Evolutionary conservation across 371 early-diverging fungal species (phyloP), one percentile per base, ranked within the genome.

Genomic region (Rhizomucor pusillus): DNA sequence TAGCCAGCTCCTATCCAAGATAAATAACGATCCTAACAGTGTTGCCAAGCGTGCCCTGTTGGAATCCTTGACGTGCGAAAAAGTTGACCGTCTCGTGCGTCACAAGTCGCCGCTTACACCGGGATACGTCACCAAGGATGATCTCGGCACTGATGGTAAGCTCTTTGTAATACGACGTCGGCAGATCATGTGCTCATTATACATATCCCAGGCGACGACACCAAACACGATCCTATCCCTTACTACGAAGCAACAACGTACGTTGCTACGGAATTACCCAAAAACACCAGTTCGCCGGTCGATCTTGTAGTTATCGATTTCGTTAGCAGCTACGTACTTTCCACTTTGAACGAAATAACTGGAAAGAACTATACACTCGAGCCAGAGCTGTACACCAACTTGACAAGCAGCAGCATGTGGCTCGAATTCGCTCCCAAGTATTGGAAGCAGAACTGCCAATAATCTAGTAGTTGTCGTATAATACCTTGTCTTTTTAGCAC

Each of bases 61-160:
- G 6, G 22, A 10, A 11, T 18, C 18, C 16, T 40, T 16, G 18
- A 40, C 41, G 39, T 46, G 55, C 40, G 67, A 68, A 20, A 60
- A 62, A 43, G 46, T 56, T n/a, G 65, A 64, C 2, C 41, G 62
- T 19, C 57, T 50, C 47, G 44, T 72, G 37, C 60, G 64, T 33
- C 70, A 69, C 13, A 65, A 66, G 14, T 36, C 50, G 18, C 24
- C 16, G 12, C 43, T 84, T 47, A 87, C 86, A 1, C 85, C 86
- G 0, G 82, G 82, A 4, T 76, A 75, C 24, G 68, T 83, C 0
- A 75, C 75, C 18, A 63, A 65, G 41, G 73, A 81, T 52, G 81
- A 79, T 69, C 78, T 57, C 46, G 63, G 83, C 54, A 47, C 73
- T 20, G 67, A 67, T 35, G 74, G 73, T 40, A 24, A 33, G 47